Conservation (phyloP, 208 protist species). For the Crithidia thermophila region DNA sequence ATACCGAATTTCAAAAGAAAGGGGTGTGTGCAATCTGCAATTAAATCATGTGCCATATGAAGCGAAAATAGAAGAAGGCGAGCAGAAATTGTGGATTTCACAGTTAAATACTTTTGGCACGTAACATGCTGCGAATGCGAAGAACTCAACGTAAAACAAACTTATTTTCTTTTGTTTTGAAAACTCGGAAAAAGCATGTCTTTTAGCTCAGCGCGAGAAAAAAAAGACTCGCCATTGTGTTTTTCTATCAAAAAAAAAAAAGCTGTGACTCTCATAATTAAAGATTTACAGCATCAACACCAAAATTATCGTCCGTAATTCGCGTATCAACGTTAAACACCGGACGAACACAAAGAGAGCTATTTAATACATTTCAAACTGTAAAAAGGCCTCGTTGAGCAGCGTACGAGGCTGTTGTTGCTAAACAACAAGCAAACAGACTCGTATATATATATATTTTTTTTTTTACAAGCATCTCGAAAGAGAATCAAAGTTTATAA, state of each 20-base stretch:
- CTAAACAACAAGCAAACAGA: too few species aligned
- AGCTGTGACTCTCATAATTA: not conserved
- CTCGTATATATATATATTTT: too few species aligned
- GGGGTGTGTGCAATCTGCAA: not conserved
- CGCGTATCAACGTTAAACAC: not conserved
- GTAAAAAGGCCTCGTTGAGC: too few species aligned
- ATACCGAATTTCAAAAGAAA: not conserved
- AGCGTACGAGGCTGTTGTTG: too few species aligned
- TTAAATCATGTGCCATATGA: not conserved
- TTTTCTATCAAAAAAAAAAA: slow-evolving; percentile 1
- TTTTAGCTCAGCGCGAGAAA: too few species aligned
- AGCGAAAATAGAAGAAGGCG: not conserved
- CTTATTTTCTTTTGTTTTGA: too few species aligned
- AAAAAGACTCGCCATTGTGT: too few species aligned
- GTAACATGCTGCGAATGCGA: too few species aligned
- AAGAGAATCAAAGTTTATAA: not conserved
- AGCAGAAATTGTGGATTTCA: too few species aligned
- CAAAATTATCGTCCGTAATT: not conserved
- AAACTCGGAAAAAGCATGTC: too few species aligned
- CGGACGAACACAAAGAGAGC: not conserved
- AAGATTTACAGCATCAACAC: not conserved
- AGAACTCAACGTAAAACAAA: too few species aligned
- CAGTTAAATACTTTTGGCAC: too few species aligned
- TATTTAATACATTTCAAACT: not conserved
- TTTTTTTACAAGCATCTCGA: slow-evolving; percentile 12